These are phyloP conservation scores for Penicillium oxalicum DNA, from an alignment of 2,329 filamentous ascomycete genomes.

Conservation along the genomic window DNA sequence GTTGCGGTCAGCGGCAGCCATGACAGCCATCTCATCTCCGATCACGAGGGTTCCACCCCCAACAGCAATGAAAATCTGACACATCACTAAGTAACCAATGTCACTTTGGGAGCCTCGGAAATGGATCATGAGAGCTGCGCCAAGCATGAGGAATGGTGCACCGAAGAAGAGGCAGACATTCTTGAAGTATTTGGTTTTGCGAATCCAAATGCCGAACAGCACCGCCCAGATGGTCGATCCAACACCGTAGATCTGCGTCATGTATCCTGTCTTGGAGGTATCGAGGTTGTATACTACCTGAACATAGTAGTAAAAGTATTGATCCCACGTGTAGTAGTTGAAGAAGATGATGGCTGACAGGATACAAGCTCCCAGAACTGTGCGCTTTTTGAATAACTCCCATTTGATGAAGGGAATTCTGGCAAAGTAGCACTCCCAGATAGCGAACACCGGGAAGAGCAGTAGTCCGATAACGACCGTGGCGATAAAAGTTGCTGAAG, in stretches of 20 bases:
- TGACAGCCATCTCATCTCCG: constrained; percentile 52
- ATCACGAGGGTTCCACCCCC: constrained; percentile 50
- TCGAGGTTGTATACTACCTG: constrained; percentile 47
- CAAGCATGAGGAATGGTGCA: constrained; percentile 46
- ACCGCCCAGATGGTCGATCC: constrained; percentile 48
- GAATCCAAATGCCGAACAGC: constrained; percentile 46
- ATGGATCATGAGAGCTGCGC: constrained; percentile 50
- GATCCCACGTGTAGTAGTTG: constrained; percentile 49
- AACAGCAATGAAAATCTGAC: constrained; percentile 51
- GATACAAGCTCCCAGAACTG: constrained; percentile 49
- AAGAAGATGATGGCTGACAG: constrained; percentile 45
- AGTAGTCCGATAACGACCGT: constrained; percentile 50
- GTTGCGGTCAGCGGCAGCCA: constrained; percentile 49
- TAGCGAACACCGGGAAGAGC: constrained; percentile 48
- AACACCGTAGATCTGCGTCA: constrained; percentile 48
- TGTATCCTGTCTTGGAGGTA: constrained; percentile 40
- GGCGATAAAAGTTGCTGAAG: constrained; percentile 41
- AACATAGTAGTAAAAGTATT: constrained; percentile 51
- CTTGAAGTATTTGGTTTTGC: constrained; percentile 49
- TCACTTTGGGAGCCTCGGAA: constrained; percentile 46
- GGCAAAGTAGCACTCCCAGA: constrained; percentile 51
- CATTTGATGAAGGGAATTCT: constrained; percentile 50
- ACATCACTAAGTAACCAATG: constrained; percentile 49
- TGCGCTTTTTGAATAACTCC: constrained; percentile 44
- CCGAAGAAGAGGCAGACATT: constrained; percentile 46